Base-by-base conservation (phyloP, 2,329 filamentous ascomycete genomes). In the Bipolaris oryzae region DNA sequence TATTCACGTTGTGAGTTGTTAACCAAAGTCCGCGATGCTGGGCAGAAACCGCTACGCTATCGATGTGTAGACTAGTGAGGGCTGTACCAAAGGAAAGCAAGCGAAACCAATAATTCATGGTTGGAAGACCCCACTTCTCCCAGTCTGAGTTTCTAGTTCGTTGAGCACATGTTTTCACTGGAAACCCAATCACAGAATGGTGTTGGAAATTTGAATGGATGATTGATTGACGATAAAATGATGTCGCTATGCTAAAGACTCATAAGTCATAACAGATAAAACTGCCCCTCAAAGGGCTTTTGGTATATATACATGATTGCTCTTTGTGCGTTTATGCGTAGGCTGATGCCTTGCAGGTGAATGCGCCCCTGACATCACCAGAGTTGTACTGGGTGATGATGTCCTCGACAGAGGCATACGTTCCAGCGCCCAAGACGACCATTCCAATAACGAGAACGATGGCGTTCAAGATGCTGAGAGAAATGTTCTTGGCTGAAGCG, bases 331-430 rank as follows among this genome's bases (percentile, higher is more conserved):
- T 44, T 41, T 67, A 73, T 39, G 70, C 55, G 42, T 77, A 77
- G 13, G 73, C 59, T 5, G 43, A 38, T 3, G 73, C 69, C 10
- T 64, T 62, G 64, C 79, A 80, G 3, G 75, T 78, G 41, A 81
- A 81, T 4, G 76, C 63, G 37, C 74, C 70, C 48, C 78, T 68
- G 1, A 80, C 77, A 28, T 49, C 50, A 6, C 77, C 77, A 5
- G 56, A 58, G 28, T 57, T 68, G 59, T 80, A 80, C 64, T 76
- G 71, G 21, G 75, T 67, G 5, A 76, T 66, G 45, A 81, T 81
- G 57, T 80, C 78, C 68, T 77, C 64, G 16, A 80, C 77, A 55
- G 70, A 75, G 2, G 78, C 76, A 54, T 81, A 81, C 9, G 78
- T 79, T 44, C 79, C 79, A 11, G 75, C 74, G 15, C 70, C 74